Percentiles rank a stretch among this genome's conserved stretches.
Evolutionary conservation across 139 green algal genomes (phyloP).

Genomic region (Chlorella sp.): DNA sequence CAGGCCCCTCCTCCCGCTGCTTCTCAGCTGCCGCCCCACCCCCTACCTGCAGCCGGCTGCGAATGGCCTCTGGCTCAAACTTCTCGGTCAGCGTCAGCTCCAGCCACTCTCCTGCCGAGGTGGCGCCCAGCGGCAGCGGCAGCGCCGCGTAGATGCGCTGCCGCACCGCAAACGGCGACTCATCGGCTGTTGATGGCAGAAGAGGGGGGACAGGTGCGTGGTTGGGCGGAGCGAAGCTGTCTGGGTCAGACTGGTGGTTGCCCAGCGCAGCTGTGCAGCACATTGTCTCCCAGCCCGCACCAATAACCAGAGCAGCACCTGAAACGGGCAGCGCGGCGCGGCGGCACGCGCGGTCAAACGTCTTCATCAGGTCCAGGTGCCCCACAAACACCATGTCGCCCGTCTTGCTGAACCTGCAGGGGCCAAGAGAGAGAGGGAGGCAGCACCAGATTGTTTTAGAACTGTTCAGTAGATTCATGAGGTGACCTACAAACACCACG

Average conservation of each 20-base stretch:
- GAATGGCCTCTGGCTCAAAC: conserved; percentile 30
- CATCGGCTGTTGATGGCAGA: conserved; percentile 23
- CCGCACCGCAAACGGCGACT: conserved; percentile 58
- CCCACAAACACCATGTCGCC: conserved; percentile 75
- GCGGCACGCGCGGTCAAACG: conserved; percentile 70
- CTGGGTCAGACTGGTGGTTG: too few species aligned
- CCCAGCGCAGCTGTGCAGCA: too few species aligned
- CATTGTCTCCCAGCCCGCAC: too few species aligned
- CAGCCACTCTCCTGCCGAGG: conserved; percentile 59
- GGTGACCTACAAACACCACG: too few species aligned
- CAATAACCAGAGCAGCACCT: too few species aligned
- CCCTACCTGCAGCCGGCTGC: conserved; percentile 41
- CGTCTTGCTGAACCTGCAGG: conserved; percentile 54
- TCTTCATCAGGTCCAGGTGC: conserved; percentile 72
- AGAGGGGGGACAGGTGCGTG: too few species aligned
- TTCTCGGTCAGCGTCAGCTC: conserved; percentile 58
- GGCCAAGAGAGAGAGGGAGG: background rate
- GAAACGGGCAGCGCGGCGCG: conserved; percentile 67
- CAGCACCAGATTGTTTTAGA: too few species aligned
- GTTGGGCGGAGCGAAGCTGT: too few species aligned
- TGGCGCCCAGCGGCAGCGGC: conserved; percentile 71
- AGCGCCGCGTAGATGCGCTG: conserved; percentile 56
- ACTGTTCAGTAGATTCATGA: too few species aligned
- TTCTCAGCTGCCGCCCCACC: background rate
- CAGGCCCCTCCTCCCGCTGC: too few species aligned